These are phyloP conservation scores for Hypoxylon sp. DNA, from an alignment of 2,329 filamentous ascomycete genomes.

Conservation along the genomic window DNA sequence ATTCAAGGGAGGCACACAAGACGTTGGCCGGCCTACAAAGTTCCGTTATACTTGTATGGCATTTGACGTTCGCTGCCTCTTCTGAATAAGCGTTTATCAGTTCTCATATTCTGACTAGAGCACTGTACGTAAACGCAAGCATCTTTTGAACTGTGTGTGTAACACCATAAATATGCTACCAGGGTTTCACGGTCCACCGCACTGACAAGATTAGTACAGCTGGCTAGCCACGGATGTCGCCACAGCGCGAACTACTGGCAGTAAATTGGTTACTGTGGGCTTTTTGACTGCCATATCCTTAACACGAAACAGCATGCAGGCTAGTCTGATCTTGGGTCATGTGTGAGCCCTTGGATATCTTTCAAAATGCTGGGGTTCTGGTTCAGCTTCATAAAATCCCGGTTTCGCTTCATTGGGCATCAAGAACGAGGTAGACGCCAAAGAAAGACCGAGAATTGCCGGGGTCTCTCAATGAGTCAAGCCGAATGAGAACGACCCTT, in stretches of 20 bases:
- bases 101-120: slow-evolving; percentile 24
- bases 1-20: slow-evolving; percentile 31
- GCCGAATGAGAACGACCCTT: slow-evolving; percentile 18
- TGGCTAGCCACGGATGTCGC: slow-evolving; percentile 28
- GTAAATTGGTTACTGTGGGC: slow-evolving; percentile 2
- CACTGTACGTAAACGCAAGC: slow-evolving; percentile 31
- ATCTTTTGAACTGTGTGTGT: slow-evolving; percentile 11
- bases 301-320: slow-evolving; percentile 23
- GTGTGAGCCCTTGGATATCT: slow-evolving; percentile 21
- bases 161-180: slow-evolving; percentile 17
- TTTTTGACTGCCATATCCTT: slow-evolving; percentile 4
- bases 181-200: slow-evolving; percentile 28
- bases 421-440: slow-evolving; percentile 31
- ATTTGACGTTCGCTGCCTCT: slow-evolving; percentile 33
- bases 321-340: slow-evolving; percentile 17
- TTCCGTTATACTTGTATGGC: slow-evolving; percentile 29
- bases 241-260: slow-evolving; percentile 16
- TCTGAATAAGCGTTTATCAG: slow-evolving; percentile 34
- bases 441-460: slow-evolving; percentile 25
- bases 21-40: slow-evolving; percentile 26
- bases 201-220: slow-evolving; percentile 16
- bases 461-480: slow-evolving; percentile 4
- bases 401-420: slow-evolving; percentile 36
- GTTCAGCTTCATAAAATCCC: slow-evolving; percentile 26
- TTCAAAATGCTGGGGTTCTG: slow-evolving; percentile 20